Evolutionary conservation across 2,329 filamentous ascomycete genomes (phyloP), one percentile per base, ranked within the genome.

Genomic region (Fusarium proliferatum): DNA sequence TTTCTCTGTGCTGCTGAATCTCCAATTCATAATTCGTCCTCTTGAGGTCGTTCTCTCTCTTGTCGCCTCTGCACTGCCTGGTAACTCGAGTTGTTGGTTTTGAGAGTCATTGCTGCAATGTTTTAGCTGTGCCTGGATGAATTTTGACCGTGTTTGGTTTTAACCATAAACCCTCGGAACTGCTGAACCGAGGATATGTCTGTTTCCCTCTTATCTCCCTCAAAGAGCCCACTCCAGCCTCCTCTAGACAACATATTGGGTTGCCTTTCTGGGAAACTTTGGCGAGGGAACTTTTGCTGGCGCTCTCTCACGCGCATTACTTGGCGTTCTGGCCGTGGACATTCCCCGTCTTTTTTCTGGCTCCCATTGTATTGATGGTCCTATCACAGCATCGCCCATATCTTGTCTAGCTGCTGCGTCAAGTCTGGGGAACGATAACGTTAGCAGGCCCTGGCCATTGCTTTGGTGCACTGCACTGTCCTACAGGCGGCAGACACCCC

Each of bases 201-300:
- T 60, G 45, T 17, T 43, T 65, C 69, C 68, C 68, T 77, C 71
- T 76, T 77, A 78, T 78, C 77, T 77, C 69, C 64, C 69, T 74
- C 71, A 65, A 75, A 76, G 69, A 74, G 71, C 75, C 64, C 71
- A 69, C 74, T 75, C 67, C 52, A 77, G 75, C 69, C 75, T 75
- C 76, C 61, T 73, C 66, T 46, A 76, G 74, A 78, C 72, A 72
- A 73, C 67, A 79, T 76, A 78, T 79, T 79, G 75, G 80, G 76
- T 81, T 82, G 77, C 80, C 82, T 74, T 79, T 79, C 76, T 75
- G 61, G 79, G 80, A 75, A 81, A 80, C 57, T 76, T 82, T 79
- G 78, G 78, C 81, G 78, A 82, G 71, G 81, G 81, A 81, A 83
- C 82, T 83, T 83, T 83, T 83, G 82, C 81, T 80, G 78, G 78